Evolutionary conservation across 2,329 filamentous ascomycete genomes (phyloP), one percentile per base, ranked within the genome.

Genomic region (Talaromyces sp.): DNA sequence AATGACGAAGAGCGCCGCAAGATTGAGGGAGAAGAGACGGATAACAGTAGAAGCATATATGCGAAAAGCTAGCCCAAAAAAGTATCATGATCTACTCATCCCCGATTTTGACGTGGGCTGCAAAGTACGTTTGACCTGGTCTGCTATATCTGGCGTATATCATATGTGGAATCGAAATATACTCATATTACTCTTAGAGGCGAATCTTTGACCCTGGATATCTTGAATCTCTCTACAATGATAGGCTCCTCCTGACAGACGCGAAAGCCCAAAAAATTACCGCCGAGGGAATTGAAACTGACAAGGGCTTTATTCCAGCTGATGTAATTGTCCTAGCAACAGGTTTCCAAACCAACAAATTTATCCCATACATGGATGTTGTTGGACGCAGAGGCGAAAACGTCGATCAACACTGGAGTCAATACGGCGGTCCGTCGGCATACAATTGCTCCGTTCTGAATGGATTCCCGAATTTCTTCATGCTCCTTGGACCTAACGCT

Each of bases 181-280:
- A 82, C 86, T 39, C 77, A 86, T 10, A 72, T 89, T 41, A 85
- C 86, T 2, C 87, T 47, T 33, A 70, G 77, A 76, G 87, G 10
- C 80, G 86, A n/a, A 84, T 89, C 62, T 85, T 83, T 60, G 86
- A 89, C 67, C 77, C 81, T 2, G 78, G 78, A 1, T 89, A 87
- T 75, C 78, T 86, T 37, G 35, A 37, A 37, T 37, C 35, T 37
- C 35, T 37, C 8, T 9, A 37, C 35, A 3, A 37, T 37, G 35
- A 37, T 13, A 37, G 35, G 35, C 35, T 37, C 35, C 35, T 10
- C 35, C 35, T 37, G 35, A 37, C 35, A 37, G 35, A 37, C 9
- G 35, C 35, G 35, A 37, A 37, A 37, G 13, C 35, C 35, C 35
- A 37, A 37, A 37, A 13, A 37, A 37, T 37, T 9, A 37, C 35